A percentile compares a stretch with the other conserved stretches of the same genome.
phyloP scores from a whole-genome alignment of 108 stramenopile genomes.

The Aurantiochytrium sp. region DNA sequence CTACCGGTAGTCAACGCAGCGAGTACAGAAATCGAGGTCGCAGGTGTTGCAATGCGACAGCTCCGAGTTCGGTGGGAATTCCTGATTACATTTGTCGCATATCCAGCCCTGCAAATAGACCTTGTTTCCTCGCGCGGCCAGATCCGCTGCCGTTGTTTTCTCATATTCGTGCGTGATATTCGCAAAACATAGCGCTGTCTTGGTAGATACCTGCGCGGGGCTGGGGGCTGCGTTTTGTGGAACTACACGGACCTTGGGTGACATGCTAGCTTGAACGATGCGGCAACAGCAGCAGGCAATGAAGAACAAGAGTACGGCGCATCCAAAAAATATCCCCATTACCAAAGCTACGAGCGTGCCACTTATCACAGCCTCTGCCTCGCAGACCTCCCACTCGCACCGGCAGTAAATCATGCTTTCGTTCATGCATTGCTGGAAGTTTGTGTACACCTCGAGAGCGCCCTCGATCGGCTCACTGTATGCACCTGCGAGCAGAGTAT shows the following conservation, averaged over 20 bases:
- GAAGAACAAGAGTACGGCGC: too few species aligned
- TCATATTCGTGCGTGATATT: background rate
- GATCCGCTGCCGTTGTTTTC: background rate
- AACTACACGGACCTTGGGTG: too few species aligned
- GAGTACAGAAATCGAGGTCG: background rate
- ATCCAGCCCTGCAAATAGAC: background rate
- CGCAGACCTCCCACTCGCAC: constrained; percentile 6
- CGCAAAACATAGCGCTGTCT: background rate
- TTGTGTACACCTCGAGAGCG: background rate
- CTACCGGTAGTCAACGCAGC: background rate
- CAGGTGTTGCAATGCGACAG: background rate
- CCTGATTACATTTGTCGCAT: background rate
- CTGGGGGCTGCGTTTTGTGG: too few species aligned
- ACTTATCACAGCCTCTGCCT: too few species aligned
- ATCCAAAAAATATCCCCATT: too few species aligned
- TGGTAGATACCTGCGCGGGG: too few species aligned
- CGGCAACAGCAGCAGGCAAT: too few species aligned
- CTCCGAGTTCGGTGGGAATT: background rate
- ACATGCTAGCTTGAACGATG: too few species aligned
- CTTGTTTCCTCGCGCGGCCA: background rate
- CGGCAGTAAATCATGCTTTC: background rate
- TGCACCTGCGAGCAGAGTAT: background rate
- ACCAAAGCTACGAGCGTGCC: too few species aligned
- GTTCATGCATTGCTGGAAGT: background rate
- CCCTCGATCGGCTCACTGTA: background rate